Percentiles rank a stretch among this genome's conserved stretches.
phyloP scores from a whole-genome alignment of 2,329 filamentous ascomycete species.

The Reticulascus tulasneorum region DNA sequence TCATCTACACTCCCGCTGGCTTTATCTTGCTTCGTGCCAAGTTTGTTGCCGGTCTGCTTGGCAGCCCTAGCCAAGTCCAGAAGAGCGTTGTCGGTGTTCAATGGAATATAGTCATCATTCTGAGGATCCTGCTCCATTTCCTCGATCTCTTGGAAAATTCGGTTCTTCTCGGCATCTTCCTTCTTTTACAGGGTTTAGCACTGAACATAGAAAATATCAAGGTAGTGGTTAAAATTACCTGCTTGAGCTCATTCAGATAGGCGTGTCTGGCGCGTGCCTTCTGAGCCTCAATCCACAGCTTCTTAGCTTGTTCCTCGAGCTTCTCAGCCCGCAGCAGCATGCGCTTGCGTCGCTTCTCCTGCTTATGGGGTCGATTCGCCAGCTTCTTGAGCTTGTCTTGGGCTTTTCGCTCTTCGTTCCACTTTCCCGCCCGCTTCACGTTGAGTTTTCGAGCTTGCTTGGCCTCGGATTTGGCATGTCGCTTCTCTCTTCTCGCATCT shows the following conservation, averaged over 20 bases:
- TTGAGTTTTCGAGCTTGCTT: slow-evolving; percentile 34
- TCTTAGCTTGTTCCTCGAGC: slow-evolving; percentile 34
- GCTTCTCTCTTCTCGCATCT: slow-evolving; percentile 32
- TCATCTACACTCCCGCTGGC: slow-evolving; percentile 14
- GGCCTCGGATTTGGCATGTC: slow-evolving; percentile 28
- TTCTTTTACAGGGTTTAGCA: slow-evolving; percentile 15
- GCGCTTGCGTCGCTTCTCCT: slow-evolving; percentile 33
- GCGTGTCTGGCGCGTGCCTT: slow-evolving; percentile 25
- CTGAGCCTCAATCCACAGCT: slow-evolving; percentile 36
- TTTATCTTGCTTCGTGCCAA: slow-evolving; percentile 9
- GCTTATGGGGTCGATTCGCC: slow-evolving; percentile 21
- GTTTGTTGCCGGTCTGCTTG: slow-evolving; percentile 7
- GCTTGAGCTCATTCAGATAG: slow-evolving; percentile 19
- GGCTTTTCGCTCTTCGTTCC: slow-evolving; percentile 26
- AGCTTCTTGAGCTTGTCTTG: slow-evolving; percentile 26
- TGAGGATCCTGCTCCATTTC: too few species aligned
- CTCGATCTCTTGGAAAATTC: slow-evolving; percentile 16
- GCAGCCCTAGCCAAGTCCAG: slow-evolving; percentile 11
- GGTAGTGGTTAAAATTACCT: slow-evolving; percentile 13
- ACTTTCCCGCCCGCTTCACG: slow-evolving; percentile 25
- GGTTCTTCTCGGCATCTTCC: slow-evolving; percentile 20
- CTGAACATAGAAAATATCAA: background rate
- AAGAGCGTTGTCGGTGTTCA: background rate
- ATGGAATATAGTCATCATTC: background rate
- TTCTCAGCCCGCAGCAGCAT: slow-evolving; percentile 34